A percentile compares a stretch with the other conserved stretches of the same genome.
Conservation (phyloP, 129 eudicot genomes). For the Flaveria linearis region DNA sequence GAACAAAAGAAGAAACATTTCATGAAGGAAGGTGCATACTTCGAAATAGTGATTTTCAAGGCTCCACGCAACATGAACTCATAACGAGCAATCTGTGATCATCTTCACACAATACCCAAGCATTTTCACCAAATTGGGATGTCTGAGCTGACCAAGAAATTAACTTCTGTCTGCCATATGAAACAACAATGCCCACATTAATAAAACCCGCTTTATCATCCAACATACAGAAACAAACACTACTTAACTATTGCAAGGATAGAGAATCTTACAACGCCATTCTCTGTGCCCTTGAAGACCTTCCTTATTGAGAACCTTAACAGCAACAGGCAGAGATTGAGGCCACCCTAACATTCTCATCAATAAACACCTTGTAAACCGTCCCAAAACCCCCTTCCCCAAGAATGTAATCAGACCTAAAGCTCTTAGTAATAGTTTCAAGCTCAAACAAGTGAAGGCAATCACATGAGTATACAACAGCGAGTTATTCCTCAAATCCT, state of each 20-base stretch:
- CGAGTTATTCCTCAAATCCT: conserved; percentile 74
- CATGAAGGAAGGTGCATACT: conserved; percentile 54
- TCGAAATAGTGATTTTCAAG: conserved; percentile 90
- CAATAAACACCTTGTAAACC: conserved; percentile 92
- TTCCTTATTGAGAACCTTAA: conserved; percentile 91
- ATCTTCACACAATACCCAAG: conserved; percentile 99
- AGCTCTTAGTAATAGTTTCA: conserved; percentile 93
- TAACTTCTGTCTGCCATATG: conserved; percentile 71
- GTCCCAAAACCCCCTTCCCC: conserved; percentile 96
- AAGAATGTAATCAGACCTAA: conserved; percentile 88
- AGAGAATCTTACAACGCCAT: conserved; percentile 74
- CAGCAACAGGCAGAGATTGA: conserved; percentile 98
- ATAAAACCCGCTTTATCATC: not conserved
- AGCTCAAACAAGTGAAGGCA: conserved; percentile 87
- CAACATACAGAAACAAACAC: not conserved
- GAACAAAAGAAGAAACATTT: conserved; percentile 14
- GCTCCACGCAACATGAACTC: conserved; percentile 98
- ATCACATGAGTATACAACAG: conserved; percentile 80
- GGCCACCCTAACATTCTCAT: conserved; percentile 95
- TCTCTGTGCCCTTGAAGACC: conserved; percentile 97
- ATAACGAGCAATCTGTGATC: conserved; percentile 92
- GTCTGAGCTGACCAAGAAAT: conserved; percentile 91
- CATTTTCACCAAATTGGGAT: conserved; percentile 88
- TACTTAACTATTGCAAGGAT: not conserved
- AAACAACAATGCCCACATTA: conserved; percentile 12